These are phyloP conservation scores for Andrographis paniculata DNA, from an alignment of 305 asterid genomes.

Conservation along the genomic window DNA sequence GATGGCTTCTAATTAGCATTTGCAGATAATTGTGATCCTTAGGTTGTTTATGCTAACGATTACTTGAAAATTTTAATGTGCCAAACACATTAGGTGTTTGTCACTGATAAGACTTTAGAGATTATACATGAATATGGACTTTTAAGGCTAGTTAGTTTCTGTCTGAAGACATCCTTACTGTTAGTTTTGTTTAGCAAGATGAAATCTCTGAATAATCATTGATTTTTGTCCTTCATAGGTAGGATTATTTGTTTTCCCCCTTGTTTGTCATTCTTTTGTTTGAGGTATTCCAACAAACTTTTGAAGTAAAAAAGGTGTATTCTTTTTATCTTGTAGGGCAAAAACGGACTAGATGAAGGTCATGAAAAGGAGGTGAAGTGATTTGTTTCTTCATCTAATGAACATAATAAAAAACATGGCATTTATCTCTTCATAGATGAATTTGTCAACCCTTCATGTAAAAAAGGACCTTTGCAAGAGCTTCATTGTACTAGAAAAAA, in stretches of 20 bases:
- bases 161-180: too few species aligned
- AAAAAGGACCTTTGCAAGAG: not conserved
- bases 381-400: constrained; percentile 24
- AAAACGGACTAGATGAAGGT: constrained; percentile 81
- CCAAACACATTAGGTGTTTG: too few species aligned
- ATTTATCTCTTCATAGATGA: not conserved
- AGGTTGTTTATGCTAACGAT: too few species aligned
- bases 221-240: constrained; percentile 3
- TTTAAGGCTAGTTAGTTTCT: too few species aligned
- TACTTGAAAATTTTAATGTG: too few species aligned
- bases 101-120: too few species aligned
- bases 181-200: too few species aligned
- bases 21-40: too few species aligned
- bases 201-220: too few species aligned
- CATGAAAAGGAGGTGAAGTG: constrained; percentile 46
- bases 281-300: constrained; percentile 23
- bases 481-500: too few species aligned
- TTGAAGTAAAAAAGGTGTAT: constrained; percentile 39
- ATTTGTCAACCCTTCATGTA: not conserved
- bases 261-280: constrained; percentile 15
- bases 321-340: constrained; percentile 62
- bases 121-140: too few species aligned
- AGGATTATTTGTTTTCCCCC: too few species aligned
- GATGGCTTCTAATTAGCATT: not conserved
- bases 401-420: constrained; percentile 20